Evolutionary conservation across 208 protist genomes (phyloP), one percentile per base, ranked within the genome.

Genomic region (Leishmania lainsoni): DNA sequence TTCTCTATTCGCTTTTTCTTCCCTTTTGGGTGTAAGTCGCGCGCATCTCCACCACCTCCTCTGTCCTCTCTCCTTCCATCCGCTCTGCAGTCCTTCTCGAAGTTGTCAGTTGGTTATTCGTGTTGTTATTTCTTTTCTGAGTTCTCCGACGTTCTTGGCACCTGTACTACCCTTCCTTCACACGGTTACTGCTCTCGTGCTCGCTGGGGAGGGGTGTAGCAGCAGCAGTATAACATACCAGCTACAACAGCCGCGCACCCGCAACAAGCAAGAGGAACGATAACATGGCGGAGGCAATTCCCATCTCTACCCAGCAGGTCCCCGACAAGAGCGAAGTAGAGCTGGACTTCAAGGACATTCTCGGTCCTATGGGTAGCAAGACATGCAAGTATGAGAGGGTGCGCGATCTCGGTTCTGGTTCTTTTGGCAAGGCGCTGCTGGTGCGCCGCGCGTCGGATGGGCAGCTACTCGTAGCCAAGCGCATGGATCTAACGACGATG

Each of bases 401-500:
- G 54, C 85, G 90, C 79, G 89, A 85, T 12, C 92, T 98, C 26
- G 96, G 96, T 51, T 94, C 96, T 74, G 96, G 96, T 14, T 92
- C 86, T 48, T 98, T 98, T 83, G 96, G 96, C 63, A 96, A 87
- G 69, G 95, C 92, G 17, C 70, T 85, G 16, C 84, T 90, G 39
- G 86, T 89, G 45, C 91, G 94, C 63, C 88, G 96, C 16, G 92
- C 96, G 9, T 90, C 89, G 42, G 88, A 95, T 52, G 94, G 89
- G 0, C 76, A 83, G 66, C 76, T 95, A 76, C 89, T 93, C 63
- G 96, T 97, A 3, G 91, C 98, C 1, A 99, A 98, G 89, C 89
- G 96, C 69, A 98, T 98, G 81, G 90, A 97, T 76, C 87, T 97
- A 14, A 82, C 89, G 49, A 91, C 88, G 71, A 97, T 98, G 95